A percentile compares a stretch with the other conserved stretches of the same genome.
Conservation (phyloP, 352 stramenopile species). For the Globisporangium emineosum region DNA sequence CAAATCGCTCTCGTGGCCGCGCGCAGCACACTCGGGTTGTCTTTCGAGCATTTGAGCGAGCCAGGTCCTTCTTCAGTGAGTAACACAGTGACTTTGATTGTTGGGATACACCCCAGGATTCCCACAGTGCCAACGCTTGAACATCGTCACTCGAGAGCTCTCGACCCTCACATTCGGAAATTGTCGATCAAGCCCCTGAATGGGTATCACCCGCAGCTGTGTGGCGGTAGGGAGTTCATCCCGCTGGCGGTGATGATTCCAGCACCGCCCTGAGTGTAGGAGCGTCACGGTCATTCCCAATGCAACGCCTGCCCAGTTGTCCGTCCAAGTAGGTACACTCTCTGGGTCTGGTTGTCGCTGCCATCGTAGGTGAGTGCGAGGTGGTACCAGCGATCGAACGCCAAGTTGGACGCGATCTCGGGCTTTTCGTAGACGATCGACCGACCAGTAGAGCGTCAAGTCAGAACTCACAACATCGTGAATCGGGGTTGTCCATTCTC, state of each 20-base stretch:
- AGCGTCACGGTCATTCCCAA: slow-evolving; percentile 33
- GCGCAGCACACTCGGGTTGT: not conserved
- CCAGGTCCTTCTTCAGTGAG: not conserved
- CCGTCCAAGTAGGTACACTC: slow-evolving; percentile 44
- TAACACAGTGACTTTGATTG: not conserved
- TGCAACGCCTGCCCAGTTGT: slow-evolving; percentile 23
- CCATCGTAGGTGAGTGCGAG: slow-evolving; percentile 41
- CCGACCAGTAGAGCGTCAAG: slow-evolving; percentile 41
- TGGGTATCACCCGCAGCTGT: slow-evolving; percentile 38
- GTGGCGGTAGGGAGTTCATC: slow-evolving; percentile 21
- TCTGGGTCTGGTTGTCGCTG: slow-evolving; percentile 23
- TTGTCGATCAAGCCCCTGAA: slow-evolving; percentile 44
- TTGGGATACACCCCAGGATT: not conserved
- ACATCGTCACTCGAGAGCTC: not conserved
- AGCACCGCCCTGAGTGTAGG: slow-evolving; percentile 38
- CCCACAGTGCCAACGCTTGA: not conserved
- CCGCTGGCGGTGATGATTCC: slow-evolving; percentile 29
- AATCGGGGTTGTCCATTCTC: too few relatives aligned
- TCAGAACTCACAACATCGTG: slow-evolving; percentile 41
- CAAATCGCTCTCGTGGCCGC: not conserved
- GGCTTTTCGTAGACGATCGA: slow-evolving; percentile 32
- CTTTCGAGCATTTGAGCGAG: not conserved
- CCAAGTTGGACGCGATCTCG: slow-evolving; percentile 22
- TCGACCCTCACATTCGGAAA: slow-evolving; percentile 21
- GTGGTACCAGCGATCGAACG: slow-evolving; percentile 39